Conservation (phyloP, 2,329 filamentous ascomycete species). For the Penicillium palitans region DNA sequence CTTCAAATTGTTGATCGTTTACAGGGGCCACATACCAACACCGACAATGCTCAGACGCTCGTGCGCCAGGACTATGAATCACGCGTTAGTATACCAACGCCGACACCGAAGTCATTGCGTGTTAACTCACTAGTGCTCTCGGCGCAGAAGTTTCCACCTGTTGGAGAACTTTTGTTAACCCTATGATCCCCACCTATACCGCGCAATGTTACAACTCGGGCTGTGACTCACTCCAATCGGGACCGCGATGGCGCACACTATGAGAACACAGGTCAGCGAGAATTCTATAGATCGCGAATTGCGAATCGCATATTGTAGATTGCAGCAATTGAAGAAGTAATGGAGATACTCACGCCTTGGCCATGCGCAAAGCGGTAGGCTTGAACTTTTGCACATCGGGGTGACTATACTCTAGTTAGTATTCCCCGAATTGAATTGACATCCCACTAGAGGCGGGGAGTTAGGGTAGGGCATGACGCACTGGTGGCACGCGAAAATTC, state of each 20-base stretch:
- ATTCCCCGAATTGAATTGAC: constrained; percentile 8
- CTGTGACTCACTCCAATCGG: constrained; percentile 87
- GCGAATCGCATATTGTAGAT: neutral
- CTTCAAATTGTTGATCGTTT: constrained; percentile 8
- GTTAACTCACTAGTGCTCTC: constrained; percentile 80
- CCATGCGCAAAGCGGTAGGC: constrained; percentile 86
- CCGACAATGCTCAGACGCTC: constrained; percentile 97
- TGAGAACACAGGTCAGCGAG: constrained; percentile 36
- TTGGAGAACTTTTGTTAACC: constrained; percentile 26
- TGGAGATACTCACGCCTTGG: constrained; percentile 74
- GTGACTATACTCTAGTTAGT: constrained; percentile 55
- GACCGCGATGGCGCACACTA: constrained; percentile 91
- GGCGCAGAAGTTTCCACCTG: constrained; percentile 82
- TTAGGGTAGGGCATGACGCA: constrained; percentile 50
- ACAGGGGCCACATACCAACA: constrained; percentile 64
- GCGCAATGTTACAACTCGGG: constrained; percentile 12
- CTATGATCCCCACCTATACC: constrained; percentile 7
- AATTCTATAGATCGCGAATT: constrained; percentile 6
- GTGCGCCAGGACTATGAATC: constrained; percentile 77
- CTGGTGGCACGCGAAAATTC: constrained; percentile 94
- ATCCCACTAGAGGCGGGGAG: constrained; percentile 2
- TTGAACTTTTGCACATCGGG: constrained; percentile 97
- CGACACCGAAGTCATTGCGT: neutral
- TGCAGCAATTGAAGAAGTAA: neutral
- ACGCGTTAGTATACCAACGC: constrained; percentile 25